Conservation (phyloP, 169 alveolate species). For the Plasmodium inui region DNA sequence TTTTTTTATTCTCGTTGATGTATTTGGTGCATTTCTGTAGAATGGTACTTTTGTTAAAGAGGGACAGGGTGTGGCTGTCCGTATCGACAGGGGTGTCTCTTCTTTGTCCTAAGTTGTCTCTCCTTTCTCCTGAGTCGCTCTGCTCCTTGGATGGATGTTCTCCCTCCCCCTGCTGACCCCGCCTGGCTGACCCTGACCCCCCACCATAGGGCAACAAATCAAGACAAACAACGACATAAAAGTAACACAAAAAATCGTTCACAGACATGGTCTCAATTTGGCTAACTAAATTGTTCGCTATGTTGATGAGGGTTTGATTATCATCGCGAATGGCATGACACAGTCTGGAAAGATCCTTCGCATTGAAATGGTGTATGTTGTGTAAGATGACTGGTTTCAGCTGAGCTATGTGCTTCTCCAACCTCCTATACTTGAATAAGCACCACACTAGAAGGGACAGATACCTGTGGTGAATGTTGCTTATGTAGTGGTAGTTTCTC, state of each 20-base stretch:
- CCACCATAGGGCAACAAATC: conserved; percentile 45
- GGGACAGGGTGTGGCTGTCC: neutral
- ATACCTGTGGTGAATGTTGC: conserved; percentile 70
- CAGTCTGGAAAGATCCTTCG: conserved; percentile 54
- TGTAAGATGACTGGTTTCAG: conserved; percentile 37
- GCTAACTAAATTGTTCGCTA: conserved; percentile 30
- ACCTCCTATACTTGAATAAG: conserved; percentile 29
- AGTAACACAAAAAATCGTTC: conserved; percentile 55
- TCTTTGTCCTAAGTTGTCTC: no score
- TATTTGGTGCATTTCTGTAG: conserved; percentile 33
- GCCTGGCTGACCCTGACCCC: neutral
- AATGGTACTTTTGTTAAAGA: conserved; percentile 41
- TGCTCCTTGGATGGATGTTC: no score
- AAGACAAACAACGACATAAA: conserved; percentile 38
- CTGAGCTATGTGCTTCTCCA: conserved; percentile 13
- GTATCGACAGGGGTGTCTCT: neutral
- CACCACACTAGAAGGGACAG: conserved; percentile 65
- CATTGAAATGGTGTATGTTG: conserved; percentile 38
- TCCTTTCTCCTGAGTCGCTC: neutral
- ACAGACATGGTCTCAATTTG: conserved; percentile 16
- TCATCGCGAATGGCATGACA: conserved; percentile 42
- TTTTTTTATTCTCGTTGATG: conserved; percentile 34
- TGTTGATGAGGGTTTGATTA: conserved; percentile 30
- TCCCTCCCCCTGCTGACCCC: neutral
- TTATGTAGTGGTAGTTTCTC: conserved; percentile 55